Evolutionary conservation across 2,329 filamentous ascomycete species (phyloP).

Genomic region (Davidsoniella virescens): DNA sequence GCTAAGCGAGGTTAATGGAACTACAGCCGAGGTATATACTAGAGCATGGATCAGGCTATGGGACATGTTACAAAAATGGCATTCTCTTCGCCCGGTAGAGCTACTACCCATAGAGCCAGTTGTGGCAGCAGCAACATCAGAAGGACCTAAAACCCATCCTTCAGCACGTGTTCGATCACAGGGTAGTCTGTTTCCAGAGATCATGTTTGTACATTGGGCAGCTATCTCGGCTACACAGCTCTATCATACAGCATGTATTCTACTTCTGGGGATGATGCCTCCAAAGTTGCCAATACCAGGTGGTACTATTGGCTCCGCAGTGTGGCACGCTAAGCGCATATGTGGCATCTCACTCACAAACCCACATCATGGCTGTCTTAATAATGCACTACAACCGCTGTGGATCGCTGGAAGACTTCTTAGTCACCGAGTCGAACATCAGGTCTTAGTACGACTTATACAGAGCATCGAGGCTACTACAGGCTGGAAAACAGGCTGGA

Average conservation of each 20-base stretch:
- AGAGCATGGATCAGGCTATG: slow-evolving; percentile 31
- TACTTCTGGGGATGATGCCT: slow-evolving; percentile 31
- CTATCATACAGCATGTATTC: slow-evolving; percentile 37
- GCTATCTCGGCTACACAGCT: slow-evolving; percentile 41
- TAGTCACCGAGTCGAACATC: slow-evolving; percentile 31
- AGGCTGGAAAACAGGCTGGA: slow-evolving; percentile 37
- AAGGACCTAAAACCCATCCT: too few relatives aligned
- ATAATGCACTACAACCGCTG: slow-evolving; percentile 41
- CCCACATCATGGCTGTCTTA: slow-evolving; percentile 36
- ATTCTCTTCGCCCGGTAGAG: slow-evolving; percentile 28
- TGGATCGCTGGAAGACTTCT: slow-evolving; percentile 39
- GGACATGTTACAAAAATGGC: slow-evolving; percentile 34
- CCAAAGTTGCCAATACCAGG: slow-evolving; percentile 10
- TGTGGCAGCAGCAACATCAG: too few relatives aligned
- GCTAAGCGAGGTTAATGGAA: slow-evolving; percentile 29
- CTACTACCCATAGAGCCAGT: slow-evolving; percentile 27
- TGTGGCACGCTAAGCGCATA: slow-evolving; percentile 40
- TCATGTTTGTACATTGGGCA: slow-evolving; percentile 36
- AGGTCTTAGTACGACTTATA: slow-evolving; percentile 27
- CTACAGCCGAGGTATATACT: slow-evolving; percentile 24
- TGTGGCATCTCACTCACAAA: slow-evolving; percentile 41
- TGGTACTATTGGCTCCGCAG: slow-evolving; percentile 22
- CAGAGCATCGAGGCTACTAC: slow-evolving; percentile 33
- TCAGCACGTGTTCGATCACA: slow-evolving; percentile 17
- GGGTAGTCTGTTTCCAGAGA: slow-evolving; percentile 31